Base-by-base conservation (phyloP, 139 green algal species). In the Micractinium sp. region DNA sequence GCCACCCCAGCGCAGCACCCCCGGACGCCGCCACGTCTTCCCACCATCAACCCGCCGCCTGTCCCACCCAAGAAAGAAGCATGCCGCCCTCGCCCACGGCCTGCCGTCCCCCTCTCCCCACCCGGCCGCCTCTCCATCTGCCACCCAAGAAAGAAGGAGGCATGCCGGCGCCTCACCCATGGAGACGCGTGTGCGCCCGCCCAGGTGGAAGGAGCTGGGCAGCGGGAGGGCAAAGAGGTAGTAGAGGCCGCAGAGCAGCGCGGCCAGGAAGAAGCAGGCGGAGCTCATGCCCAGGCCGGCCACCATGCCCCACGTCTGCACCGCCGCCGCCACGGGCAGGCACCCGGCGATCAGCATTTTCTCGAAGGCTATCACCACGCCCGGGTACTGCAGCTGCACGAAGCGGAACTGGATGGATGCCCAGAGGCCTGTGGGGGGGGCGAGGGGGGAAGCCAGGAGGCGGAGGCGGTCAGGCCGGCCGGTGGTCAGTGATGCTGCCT, bases 381-480 rank as follows among this genome's bases (percentile, higher is more conserved):
- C 91, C 14, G 97, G 97, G 89, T 98, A 95, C 83, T 97, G 94
- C 87, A 97, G 88, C 87, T 98, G 94, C 27, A 99, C 90, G 92
- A 95, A 99, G 38, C 94, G 94, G 92, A 99, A 99, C 92, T 99
- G 96, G 81, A 99, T 82, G 16, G 95, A 97, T 14, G 91, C 93
- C 97, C 97, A 99, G 60, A 95, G 81, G 69, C 94, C 94, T 89
- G 90, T 86, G 27, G 18, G 14, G 25, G 14, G 9, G 5, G 41
- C 5, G 13, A 61, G 38, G 22, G 87, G 12, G 19, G 36, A 2
- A 36, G 20, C 25, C 2, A 31, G 22, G 16, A 33, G 29, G 39
- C 67, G n/a, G 22, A 56, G 63, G 23, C 35, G 15, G 35, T 13
- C 35, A 29, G 36, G 18, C 22, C 23, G 60, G 7, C 14, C 33